Base-by-base conservation (phyloP, 2,329 filamentous ascomycete species). In the Botrytis galanthina region DNA sequence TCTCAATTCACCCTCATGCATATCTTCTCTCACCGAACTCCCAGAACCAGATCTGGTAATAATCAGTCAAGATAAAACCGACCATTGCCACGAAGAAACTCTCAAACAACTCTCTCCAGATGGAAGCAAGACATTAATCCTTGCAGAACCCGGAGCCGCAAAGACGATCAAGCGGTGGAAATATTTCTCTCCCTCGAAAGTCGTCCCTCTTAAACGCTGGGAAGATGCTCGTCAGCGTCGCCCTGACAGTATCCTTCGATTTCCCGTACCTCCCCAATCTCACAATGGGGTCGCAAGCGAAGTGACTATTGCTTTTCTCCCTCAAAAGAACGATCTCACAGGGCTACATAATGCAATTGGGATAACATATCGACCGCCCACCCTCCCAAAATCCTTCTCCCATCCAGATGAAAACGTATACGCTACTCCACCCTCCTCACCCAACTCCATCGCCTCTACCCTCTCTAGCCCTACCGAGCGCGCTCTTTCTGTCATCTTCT, bases 21-120 rank as follows among this genome's bases (percentile, higher is more conserved):
- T 93, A 73, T 82, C 85, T 0, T 89, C 89, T 29, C 82, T 91
- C 29, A 82, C 82, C 32, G 84, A 89, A 46, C 82, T 91, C 22
- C 82, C 84, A 4, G 83, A 85, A 67, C 86, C 88, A 5, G 87
- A 90, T 76, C 76, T 90, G 26, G 85, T 91, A 46, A 81, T 91
- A 67, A 84, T 90, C 73, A 89, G 87, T 9, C 88, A 91, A 77
- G 85, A 86, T 77, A 90, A 90, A 79, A 88, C 87, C 26, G 91
- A 93, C 78, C 91, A 93, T 79, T 93, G 91, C 81, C 89, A 93
- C 78, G 87, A 91, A 81, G 85, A 87, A 51, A 93, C 92, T 0
- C 84, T 94, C 22, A 88, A 88, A 54, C 88, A 92, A 75, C 84
- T 94, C 8, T 86, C 88, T 0, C 80, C 83, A 22, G 82, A 84